Percentiles rank a stretch among this genome's conserved stretches.
Conservation (phyloP, 2,329 filamentous ascomycete genomes). For the Sclerotinia spermophila region DNA sequence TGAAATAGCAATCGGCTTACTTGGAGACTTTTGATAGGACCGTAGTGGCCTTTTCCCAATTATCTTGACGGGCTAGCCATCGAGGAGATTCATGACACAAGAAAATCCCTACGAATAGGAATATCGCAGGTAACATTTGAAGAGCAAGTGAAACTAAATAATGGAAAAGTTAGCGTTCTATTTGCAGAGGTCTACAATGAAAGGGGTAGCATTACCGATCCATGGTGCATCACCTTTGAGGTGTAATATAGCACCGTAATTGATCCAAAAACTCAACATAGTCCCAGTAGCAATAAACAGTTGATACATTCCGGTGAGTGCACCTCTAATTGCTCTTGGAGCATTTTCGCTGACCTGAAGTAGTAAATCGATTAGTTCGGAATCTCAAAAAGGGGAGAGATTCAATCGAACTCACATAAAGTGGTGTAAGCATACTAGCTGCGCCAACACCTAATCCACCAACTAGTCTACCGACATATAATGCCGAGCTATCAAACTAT, state of each 20-base stretch:
- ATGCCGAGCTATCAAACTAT: conserved; percentile 41
- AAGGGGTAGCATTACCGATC: background rate
- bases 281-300: conserved; percentile 42
- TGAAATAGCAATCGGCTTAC: conserved; percentile 23
- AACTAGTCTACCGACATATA: conserved; percentile 62
- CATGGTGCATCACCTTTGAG: conserved; percentile 14
- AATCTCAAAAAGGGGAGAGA: conserved; percentile 35
- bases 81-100: conserved; percentile 60
- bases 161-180: conserved; percentile 22
- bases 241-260: conserved; percentile 40
- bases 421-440: conserved; percentile 41
- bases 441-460: conserved; percentile 50
- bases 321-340: conserved; percentile 49
- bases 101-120: conserved; percentile 58
- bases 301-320: conserved; percentile 49
- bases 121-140: conserved; percentile 61
- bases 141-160: conserved; percentile 62
- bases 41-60: conserved; percentile 59
- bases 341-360: conserved; percentile 48
- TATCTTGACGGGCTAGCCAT: conserved; percentile 64
- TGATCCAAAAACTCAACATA: conserved; percentile 43
- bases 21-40: conserved; percentile 51
- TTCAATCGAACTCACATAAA: conserved; percentile 30
- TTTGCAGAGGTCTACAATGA: too few species aligned
- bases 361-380: conserved; percentile 39